Conservation (phyloP, 2,329 filamentous ascomycete genomes). For the Sarocladium brachiariae region DNA sequence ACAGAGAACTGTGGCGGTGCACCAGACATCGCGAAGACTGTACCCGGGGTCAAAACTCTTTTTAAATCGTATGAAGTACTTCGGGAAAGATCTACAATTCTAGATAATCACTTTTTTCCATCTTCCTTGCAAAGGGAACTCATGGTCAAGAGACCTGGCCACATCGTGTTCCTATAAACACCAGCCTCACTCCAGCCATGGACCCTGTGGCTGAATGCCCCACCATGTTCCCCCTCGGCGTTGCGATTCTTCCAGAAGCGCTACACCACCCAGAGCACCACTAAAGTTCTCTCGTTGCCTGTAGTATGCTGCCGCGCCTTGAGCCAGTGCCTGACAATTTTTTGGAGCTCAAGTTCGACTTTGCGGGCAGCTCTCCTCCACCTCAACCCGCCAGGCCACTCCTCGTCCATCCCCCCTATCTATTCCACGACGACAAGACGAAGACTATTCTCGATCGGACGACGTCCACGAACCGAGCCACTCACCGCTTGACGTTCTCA, state of each 20-base stretch:
- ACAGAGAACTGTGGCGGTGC: no score
- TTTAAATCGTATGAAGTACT: no score
- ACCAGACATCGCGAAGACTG: no score
- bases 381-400: conserved; percentile 19
- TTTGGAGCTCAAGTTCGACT: conserved; percentile 34
- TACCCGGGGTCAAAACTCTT: no score
- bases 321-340: conserved; percentile 29
- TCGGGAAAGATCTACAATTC: no score
- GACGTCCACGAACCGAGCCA: background rate
- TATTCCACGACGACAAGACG: background rate
- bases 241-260: conserved; percentile 4
- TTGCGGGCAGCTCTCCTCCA: conserved; percentile 19
- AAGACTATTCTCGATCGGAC: background rate
- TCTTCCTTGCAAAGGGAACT: no score
- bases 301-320: background rate
- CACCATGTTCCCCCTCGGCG: background rate
- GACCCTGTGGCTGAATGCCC: conserved; percentile 7
- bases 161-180: background rate
- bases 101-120: no score
- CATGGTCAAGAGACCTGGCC: no score
- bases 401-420: background rate
- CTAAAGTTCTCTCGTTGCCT: no score
- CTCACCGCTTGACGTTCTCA: background rate
- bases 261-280: background rate
- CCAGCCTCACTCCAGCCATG: background rate